Base-by-base conservation (phyloP, 1,284 basidiomycete genomes). In the Ustilago loliicola region DNA sequence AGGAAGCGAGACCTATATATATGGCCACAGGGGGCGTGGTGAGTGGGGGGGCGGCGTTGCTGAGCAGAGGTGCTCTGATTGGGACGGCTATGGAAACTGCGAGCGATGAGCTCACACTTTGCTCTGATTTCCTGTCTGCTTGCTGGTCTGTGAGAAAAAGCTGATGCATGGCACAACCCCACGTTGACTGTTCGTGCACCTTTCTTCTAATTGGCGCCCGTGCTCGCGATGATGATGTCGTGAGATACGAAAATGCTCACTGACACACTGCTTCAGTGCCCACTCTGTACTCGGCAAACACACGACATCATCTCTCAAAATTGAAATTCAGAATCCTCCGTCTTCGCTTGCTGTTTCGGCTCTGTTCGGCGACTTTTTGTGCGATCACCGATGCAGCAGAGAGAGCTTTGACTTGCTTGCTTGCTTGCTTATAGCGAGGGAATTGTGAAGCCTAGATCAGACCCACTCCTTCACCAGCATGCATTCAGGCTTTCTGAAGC, bases 221-320 rank as follows among this genome's bases (percentile, higher is more conserved):
- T 61, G 56, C 54, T 42, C 42, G 42, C n/a, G 25, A 45, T 27
- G 45, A 66, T 68, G 61, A 73, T 67, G 71, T 67, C 57, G 71
- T 68, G 65, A 61, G 64, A 52, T 30, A 7, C 7, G n/a, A 11
- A 38, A 25, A 10, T 13, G 8, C n/a, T n/a, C n/a, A n/a, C n/a
- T n/a, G n/a, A n/a, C n/a, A 54, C 48, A 67, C 71, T 68, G 65
- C 15, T 60, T 48, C 36, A 57, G 50, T 73, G 71, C 61, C 56
- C 51, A 6, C n/a, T 11, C 56, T 60, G 48, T 42, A 58, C 55
- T 47, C 19, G 2, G 1, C 42, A 47, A 34, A 47, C 63, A 72
- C 58, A 67, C 70, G 65, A 67, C 61, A 72, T 67, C 61, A 66
- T 40, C 32, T 19, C 29, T 47, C 25, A 23, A 30, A 47, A 54